phyloP scores from a whole-genome alignment of 768 basidiomycete genomes.

The Goffeauzyma gilvescens region DNA sequence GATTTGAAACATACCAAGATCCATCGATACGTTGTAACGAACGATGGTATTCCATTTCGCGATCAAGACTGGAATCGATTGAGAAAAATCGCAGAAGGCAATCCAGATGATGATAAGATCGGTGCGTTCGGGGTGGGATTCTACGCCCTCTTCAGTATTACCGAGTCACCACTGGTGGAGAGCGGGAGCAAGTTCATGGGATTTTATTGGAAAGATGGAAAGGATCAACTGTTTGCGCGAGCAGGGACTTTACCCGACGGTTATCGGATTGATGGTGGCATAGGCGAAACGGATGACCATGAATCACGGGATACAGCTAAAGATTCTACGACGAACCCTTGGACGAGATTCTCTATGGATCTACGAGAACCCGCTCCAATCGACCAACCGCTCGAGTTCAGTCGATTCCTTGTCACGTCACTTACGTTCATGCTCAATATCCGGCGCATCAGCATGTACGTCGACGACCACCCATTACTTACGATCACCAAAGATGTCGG shows the following conservation, averaged over 20 bases:
- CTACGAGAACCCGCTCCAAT: slow-evolving; percentile 63
- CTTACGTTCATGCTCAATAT: slow-evolving; percentile 83
- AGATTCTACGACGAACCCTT: slow-evolving; percentile 34
- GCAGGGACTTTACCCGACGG: slow-evolving; percentile 47
- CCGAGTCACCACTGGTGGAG: slow-evolving; percentile 34
- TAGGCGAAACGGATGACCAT: slow-evolving; percentile 7
- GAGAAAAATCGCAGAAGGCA: slow-evolving; percentile 89
- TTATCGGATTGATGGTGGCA: slow-evolving; percentile 16
- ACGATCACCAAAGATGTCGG: slow-evolving; percentile 26
- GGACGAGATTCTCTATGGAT: slow-evolving; percentile 81
- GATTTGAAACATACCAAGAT: slow-evolving; percentile 35
- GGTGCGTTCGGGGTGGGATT: slow-evolving; percentile 42
- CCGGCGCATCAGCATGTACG: slow-evolving; percentile 54
- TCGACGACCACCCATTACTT: slow-evolving; percentile 45
- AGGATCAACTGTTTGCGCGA: slow-evolving; percentile 75
- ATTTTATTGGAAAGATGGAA: slow-evolving; percentile 88
- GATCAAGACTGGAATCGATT: slow-evolving; percentile 52
- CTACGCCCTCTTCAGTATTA: slow-evolving; percentile 16
- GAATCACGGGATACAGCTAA: slow-evolving; percentile 6
- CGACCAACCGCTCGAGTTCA: slow-evolving; percentile 58
- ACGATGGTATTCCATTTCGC: slow-evolving; percentile 66
- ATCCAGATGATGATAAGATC: slow-evolving; percentile 84
- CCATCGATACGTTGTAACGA: slow-evolving; percentile 64
- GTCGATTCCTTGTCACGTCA: slow-evolving; percentile 71
- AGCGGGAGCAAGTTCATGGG: slow-evolving; percentile 67